Evolutionary conservation across 305 asterid genomes (phyloP), one percentile per base, ranked within the genome.

Genomic region (Withania somnifera): DNA sequence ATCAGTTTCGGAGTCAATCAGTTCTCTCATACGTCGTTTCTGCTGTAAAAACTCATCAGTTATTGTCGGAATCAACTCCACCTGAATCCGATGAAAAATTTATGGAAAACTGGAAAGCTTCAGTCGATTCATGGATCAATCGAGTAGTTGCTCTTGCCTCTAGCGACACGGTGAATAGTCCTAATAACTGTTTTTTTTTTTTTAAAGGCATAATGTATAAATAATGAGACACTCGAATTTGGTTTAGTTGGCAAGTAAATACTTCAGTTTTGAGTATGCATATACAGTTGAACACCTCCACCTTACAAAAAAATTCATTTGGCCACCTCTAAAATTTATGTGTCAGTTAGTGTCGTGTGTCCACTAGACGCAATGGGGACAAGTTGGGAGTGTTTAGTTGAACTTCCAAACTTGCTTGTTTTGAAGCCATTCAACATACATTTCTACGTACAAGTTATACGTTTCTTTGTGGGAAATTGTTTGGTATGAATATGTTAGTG

Each of bases 61-160:
- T 95, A 85, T 86, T 95, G 50, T 89, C 91, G 13, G 99, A 93
- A 80, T 80, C 61, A 45, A 60, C 86, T 4, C 54, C 88, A n/a
- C 82, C 79, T 4, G 85, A 88, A 20, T 47, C 73, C 34, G 79
- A 87, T 11, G 86, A 85, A 82, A 90, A 90, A 28, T 54, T 88
- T 54, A 80, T 83, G 4, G 96, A 91, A 5, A 84, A 85, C 47
- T 92, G 94, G 99, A 94, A 88, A 73, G 83, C 92, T 1, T 85
- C 92, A 0, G 89, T 95, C 0, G 99, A 95, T 86, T 87, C 91
- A 13, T 95, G 99, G 99, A 84, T 91, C 87, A 86, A 89, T 67
- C 94, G 98, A 45, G 17, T 92, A 76, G 84, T 88, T 73, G 61
- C 80, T 36, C 96, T 95, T 40, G 89, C 85, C 30, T 89, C 95